These are phyloP conservation scores for Penicillium soppii DNA, from an alignment of 495 filamentous ascomycete genomes.

Conservation along the genomic window DNA sequence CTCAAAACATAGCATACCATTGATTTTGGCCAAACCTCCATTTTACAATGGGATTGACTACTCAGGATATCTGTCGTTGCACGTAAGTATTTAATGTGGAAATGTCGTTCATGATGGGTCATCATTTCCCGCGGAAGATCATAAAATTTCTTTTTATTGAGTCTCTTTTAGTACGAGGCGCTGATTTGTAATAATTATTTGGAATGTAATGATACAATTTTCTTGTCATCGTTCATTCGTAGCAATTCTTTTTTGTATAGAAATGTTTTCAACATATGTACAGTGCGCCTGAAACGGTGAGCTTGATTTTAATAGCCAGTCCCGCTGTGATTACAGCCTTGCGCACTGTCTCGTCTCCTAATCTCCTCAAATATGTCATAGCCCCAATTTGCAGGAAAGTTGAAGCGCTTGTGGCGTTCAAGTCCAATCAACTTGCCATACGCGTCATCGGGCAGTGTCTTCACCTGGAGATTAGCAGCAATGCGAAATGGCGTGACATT, in stretches of 20 bases:
- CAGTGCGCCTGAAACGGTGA: constrained; percentile 17
- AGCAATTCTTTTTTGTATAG: no score
- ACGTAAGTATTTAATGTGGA: not conserved
- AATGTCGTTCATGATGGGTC: not conserved
- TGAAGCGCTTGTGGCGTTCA: constrained; percentile 39
- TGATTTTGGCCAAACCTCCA: not conserved
- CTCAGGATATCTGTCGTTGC: not conserved
- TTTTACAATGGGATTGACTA: not conserved
- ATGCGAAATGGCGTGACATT: constrained; percentile 48
- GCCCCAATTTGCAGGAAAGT: constrained; percentile 38
- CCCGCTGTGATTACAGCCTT: constrained; percentile 21
- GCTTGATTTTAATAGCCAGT: constrained; percentile 22
- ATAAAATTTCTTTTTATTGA: not conserved
- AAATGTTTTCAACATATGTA: not conserved
- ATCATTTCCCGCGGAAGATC: not conserved
- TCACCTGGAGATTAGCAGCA: constrained; percentile 34
- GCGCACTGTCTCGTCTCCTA: constrained; percentile 22
- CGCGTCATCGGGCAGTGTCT: constrained; percentile 30
- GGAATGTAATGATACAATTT: no score
- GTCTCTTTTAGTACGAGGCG: no score
- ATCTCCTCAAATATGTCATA: constrained; percentile 40
- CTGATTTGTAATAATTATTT: no score
- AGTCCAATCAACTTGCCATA: constrained; percentile 30
- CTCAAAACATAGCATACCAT: no score
- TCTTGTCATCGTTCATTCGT: no score